phyloP scores from a whole-genome alignment of 2,329 filamentous ascomycete species.

The Phialophora tarda region DNA sequence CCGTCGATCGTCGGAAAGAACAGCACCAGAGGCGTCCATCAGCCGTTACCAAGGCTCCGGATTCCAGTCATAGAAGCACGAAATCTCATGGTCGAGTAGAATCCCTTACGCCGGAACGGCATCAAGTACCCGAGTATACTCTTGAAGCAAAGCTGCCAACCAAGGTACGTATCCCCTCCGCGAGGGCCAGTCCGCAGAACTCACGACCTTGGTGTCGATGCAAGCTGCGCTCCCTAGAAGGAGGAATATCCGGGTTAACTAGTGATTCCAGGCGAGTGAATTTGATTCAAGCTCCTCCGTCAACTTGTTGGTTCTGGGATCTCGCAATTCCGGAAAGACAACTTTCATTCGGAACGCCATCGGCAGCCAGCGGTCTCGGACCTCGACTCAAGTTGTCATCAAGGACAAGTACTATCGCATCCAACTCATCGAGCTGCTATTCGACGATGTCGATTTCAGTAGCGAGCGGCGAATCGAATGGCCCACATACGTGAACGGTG shows the following conservation, averaged over 20 bases:
- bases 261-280: slow-evolving; percentile 26
- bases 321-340: slow-evolving; percentile 62
- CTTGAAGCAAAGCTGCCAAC: slow-evolving; percentile 22
- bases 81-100: slow-evolving; percentile 34
- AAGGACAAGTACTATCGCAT: slow-evolving; percentile 62
- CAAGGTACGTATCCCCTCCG: slow-evolving; percentile 27
- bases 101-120: slow-evolving; percentile 21
- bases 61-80: slow-evolving; percentile 30
- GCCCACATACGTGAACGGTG: slow-evolving; percentile 65
- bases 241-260: slow-evolving; percentile 16
- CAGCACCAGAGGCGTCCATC: slow-evolving; percentile 34
- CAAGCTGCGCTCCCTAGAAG: background rate
- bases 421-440: slow-evolving; percentile 62
- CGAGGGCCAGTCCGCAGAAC: background rate
- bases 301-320: slow-evolving; percentile 64
- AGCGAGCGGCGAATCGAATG: slow-evolving; percentile 54
- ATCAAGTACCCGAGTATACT: slow-evolving; percentile 12
- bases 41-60: slow-evolving; percentile 28
- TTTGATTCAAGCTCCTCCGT: slow-evolving; percentile 54
- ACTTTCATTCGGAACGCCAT: slow-evolving; percentile 64
- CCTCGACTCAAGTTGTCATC: slow-evolving; percentile 58
- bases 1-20: slow-evolving; percentile 33
- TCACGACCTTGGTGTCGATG: too few relatives aligned
- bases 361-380: slow-evolving; percentile 49
- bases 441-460: slow-evolving; percentile 58